Base-by-base conservation (phyloP, 768 basidiomycete species). In the Amanita polypyramis region DNA sequence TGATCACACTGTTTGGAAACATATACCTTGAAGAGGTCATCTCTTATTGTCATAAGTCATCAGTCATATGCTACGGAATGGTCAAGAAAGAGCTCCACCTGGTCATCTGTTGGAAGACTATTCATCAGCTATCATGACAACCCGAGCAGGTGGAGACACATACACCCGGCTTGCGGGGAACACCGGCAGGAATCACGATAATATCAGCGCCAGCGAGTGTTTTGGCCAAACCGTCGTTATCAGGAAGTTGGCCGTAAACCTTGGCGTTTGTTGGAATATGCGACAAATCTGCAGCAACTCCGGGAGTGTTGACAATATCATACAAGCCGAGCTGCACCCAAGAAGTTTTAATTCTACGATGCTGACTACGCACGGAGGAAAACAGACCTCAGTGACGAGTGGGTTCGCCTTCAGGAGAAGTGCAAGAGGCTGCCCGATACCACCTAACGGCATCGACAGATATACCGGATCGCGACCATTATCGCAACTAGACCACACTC, bases 291-390 rank as follows among this genome's bases (percentile, higher is more conserved):
- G 82, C 89, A 30, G 93, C 92, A 54, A 99, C 95, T 61, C 95
- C 95, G 12, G 91, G 91, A n/a, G 93, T 86, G 66, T 91, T 88
- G 59, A 94, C 91, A 67, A 97, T 94, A 90, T 98, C 95, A 63
- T 75, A 97, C 51, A 97, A 80, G 45, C 79, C 71, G 43, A 98
- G 84, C 85, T 93, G 58, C 15, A 45, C 23, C 14, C 25, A 10
- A 2, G n/a, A 30, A 3, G 12, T 2, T 20, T 20, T 30, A 33
- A 41, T 7, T 29, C 11, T 32, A 19, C 47, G 34, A 10, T 35
- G 27, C 33, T 14, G 2, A 5, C 20, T 27, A 19, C 43, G 29
- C 51, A 44, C 38, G 25, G 40, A 39, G 23, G 45, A 15, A 45
- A 41, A 51, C 57, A 45, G 59, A 85, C 88, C 74, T 84, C 76